phyloP scores from a whole-genome alignment of 2,329 filamentous ascomycete genomes.

The Xylaria sp. region DNA sequence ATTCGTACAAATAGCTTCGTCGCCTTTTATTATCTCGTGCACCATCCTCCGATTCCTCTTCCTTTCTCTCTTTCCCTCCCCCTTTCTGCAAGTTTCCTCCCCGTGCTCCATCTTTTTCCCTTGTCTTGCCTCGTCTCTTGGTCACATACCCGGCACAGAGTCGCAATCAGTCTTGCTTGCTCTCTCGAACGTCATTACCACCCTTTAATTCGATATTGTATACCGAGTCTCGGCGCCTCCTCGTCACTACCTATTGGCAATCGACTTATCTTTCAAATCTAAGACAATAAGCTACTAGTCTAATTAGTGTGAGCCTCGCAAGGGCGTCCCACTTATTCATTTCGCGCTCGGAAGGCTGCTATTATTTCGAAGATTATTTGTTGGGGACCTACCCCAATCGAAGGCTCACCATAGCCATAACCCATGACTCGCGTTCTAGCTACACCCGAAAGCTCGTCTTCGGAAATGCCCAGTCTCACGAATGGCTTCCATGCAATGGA shows the following conservation, averaged over 20 bases:
- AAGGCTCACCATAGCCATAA: constrained; percentile 10
- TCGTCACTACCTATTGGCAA: not conserved
- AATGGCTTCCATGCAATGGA: constrained; percentile 40
- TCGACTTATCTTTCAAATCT: not conserved
- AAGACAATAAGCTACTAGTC: not conserved
- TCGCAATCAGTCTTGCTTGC: not conserved
- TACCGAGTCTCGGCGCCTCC: not conserved
- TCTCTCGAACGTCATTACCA: not conserved
- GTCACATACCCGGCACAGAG: not conserved
- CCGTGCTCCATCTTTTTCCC: constrained; percentile 12
- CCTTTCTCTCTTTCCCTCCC: constrained; percentile 7
- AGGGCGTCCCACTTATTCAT: not conserved
- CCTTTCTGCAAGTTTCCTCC: constrained; percentile 8
- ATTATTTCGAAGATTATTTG: constrained; percentile 3
- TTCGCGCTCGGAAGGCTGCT: not conserved
- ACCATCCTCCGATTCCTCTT: constrained; percentile 7
- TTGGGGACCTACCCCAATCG: constrained; percentile 6
- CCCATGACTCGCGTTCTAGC: constrained; percentile 37
- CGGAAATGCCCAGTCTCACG: constrained; percentile 42
- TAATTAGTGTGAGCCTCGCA: not conserved
- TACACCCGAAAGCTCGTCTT: constrained; percentile 38
- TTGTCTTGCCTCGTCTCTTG: not conserved
- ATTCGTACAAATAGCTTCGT: constrained; percentile 28
- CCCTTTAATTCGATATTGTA: not conserved
- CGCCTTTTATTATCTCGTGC: constrained; percentile 20